Evolutionary conservation across 176 grass and related monocot species (phyloP).

Genomic region (Triticum timopheevii): DNA sequence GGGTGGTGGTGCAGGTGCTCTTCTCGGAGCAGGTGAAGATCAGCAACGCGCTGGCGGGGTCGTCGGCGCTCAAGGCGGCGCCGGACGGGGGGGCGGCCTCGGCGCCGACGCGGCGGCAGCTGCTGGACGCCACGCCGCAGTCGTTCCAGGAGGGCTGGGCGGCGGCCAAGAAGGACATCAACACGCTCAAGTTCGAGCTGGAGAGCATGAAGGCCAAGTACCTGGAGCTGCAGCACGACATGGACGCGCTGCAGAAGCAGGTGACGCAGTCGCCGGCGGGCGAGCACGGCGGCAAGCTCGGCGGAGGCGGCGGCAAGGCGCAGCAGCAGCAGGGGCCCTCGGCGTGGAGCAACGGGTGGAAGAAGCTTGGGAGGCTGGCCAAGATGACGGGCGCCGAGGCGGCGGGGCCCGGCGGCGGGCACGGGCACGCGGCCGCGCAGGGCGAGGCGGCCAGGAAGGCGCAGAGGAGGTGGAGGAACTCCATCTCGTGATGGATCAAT

Average conservation of each 20-base stretch:
- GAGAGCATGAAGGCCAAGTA: conserved; percentile 99
- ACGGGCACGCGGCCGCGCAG: conserved; percentile 1
- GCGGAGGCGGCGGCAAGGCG: conserved; percentile 25
- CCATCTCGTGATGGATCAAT: conserved; percentile 63
- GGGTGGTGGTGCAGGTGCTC: conserved; percentile 96
- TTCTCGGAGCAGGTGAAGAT: conserved; percentile 99
- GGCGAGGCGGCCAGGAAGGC: conserved; percentile 62
- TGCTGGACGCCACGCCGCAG: conserved; percentile 90
- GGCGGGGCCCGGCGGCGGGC: conserved; percentile 28
- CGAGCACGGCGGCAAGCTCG: not conserved
- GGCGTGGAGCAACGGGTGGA: conserved; percentile 90
- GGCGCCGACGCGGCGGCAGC: conserved; percentile 54
- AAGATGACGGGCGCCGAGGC: conserved; percentile 69
- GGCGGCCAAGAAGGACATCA: conserved; percentile 98
- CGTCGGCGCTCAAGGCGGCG: conserved; percentile 29
- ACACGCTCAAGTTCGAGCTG: conserved; percentile 99
- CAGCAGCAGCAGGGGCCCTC: conserved; percentile 34
- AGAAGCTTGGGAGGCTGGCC: conserved; percentile 74
- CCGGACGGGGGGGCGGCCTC: not conserved
- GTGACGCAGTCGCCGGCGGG: conserved; percentile 44
- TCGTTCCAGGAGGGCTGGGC: conserved; percentile 98
- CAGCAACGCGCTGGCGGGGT: conserved; percentile 80
- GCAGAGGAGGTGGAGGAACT: conserved; percentile 91
- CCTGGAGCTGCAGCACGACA: conserved; percentile 90
- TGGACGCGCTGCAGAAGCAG: conserved; percentile 81